Evolutionary conservation across 2,329 filamentous ascomycete genomes (phyloP).

Genomic region (Fusarium torulosum): DNA sequence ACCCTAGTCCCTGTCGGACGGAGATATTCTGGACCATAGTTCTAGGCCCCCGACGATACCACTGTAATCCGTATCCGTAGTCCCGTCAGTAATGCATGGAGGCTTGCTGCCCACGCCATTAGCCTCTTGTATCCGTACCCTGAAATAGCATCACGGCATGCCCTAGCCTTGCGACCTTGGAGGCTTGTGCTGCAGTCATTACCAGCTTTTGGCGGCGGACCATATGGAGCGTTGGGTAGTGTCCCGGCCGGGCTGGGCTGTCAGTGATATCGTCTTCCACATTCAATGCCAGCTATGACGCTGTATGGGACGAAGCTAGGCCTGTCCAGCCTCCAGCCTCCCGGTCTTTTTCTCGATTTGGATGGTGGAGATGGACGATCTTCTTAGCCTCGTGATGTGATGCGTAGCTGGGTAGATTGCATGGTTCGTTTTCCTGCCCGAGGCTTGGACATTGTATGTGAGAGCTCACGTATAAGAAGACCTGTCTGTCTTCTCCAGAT

Average conservation of each 20-base stretch:
- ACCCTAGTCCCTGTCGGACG: constrained; percentile 17
- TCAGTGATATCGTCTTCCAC: too few relatives aligned
- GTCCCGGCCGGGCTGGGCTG: not conserved
- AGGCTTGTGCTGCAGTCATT: not conserved
- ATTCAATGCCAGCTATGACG: constrained; percentile 29
- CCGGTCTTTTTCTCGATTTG: constrained; percentile 17
- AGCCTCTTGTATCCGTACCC: constrained; percentile 24
- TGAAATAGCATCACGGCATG: constrained; percentile 36
- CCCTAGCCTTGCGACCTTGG: constrained; percentile 23
- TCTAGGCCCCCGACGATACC: constrained; percentile 17
- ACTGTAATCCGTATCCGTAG: not conserved
- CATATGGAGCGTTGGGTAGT: not conserved
- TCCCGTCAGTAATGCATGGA: too few relatives aligned
- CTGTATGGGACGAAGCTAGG: constrained; percentile 22
- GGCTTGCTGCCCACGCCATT: not conserved
- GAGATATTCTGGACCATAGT: constrained; percentile 35
- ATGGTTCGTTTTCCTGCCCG: constrained; percentile 30
- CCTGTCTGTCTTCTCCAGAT: constrained; percentile 23
- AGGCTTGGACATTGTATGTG: constrained; percentile 19
- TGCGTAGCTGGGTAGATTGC: constrained; percentile 16
- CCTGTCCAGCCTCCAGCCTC: constrained; percentile 36
- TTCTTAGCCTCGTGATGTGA: constrained; percentile 34
- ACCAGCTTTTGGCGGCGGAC: not conserved
- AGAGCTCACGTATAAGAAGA: constrained; percentile 42
- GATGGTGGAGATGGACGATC: constrained; percentile 39